A percentile compares a stretch with the other conserved stretches of the same genome.
Conservation (phyloP, 768 basidiomycete species). For the Terana coerulea region DNA sequence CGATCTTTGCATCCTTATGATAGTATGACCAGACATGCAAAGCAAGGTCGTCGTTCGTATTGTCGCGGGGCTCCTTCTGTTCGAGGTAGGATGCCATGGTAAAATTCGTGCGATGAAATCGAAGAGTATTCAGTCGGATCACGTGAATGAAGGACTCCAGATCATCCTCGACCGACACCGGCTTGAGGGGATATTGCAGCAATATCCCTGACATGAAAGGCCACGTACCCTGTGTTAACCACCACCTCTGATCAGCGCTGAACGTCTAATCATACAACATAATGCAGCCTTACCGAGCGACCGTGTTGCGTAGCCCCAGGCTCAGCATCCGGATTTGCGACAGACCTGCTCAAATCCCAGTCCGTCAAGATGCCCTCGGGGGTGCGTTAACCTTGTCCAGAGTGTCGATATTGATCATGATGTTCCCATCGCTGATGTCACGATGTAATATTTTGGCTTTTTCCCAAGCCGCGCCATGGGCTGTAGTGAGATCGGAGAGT, state of each 20-base stretch:
- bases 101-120: too few relatives aligned
- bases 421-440: slow-evolving; percentile 9
- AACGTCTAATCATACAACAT: background rate
- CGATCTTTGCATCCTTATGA: too few relatives aligned
- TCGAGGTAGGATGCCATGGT: too few relatives aligned
- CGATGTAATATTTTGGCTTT: slow-evolving; percentile 8
- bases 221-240: background rate
- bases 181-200: slow-evolving; percentile 2
- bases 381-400: background rate
- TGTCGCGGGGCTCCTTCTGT: too few relatives aligned
- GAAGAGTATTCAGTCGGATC: too few relatives aligned
- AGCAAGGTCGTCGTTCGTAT: too few relatives aligned
- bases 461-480: slow-evolving; percentile 2
- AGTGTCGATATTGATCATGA: slow-evolving; percentile 3
- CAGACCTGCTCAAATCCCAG: slow-evolving; percentile 3
- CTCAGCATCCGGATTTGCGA: background rate
- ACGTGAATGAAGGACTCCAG: slow-evolving; percentile 3
- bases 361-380: background rate
- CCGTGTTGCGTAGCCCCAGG: background rate
- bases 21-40: too few relatives aligned
- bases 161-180: background rate
- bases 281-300: background rate
- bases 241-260: background rate
- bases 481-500: background rate
- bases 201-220: background rate